A percentile compares a stretch with the other conserved stretches of the same genome.
These are phyloP conservation scores for Fraxinus greggii DNA, from an alignment of 305 asterid species.

Conservation along the genomic window DNA sequence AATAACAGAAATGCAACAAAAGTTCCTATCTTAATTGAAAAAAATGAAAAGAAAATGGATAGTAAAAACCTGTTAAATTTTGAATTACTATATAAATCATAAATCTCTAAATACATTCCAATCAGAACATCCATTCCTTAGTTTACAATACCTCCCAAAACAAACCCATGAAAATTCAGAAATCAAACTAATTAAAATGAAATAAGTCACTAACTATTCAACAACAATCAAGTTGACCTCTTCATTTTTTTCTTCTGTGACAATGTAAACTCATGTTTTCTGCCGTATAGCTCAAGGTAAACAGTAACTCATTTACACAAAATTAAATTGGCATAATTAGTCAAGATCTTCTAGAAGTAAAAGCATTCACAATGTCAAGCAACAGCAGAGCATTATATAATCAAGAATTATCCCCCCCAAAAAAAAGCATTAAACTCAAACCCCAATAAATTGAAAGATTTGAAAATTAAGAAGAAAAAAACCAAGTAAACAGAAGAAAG, in stretches of 20 bases:
- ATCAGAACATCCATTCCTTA: not conserved
- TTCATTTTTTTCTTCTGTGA: not conserved
- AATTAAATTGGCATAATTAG: not conserved
- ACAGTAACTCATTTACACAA: slow-evolving; percentile 1
- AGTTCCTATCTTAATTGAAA: not conserved
- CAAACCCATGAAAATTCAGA: not conserved
- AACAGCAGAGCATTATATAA: not conserved
- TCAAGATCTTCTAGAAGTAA: not conserved
- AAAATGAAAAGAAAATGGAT: not conserved
- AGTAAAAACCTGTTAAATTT: not conserved
- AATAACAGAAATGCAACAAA: not conserved
- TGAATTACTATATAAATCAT: not conserved
- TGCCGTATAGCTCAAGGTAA: not conserved
- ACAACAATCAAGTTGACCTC: not conserved
- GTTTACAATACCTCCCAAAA: slow-evolving; percentile 1
- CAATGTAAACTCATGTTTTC: not conserved
- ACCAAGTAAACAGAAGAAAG: not conserved
- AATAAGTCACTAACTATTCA: not conserved
- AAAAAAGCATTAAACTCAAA: not conserved
- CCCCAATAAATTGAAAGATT: not conserved
- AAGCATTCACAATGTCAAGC: slow-evolving; percentile 10
- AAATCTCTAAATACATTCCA: not conserved
- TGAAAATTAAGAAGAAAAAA: not conserved
- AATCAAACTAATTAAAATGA: not conserved
- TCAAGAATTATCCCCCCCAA: not conserved